Percentiles rank a stretch among this genome's conserved stretches.
Conservation (phyloP, 345 rosid species). For the Murraya koenigii region DNA sequence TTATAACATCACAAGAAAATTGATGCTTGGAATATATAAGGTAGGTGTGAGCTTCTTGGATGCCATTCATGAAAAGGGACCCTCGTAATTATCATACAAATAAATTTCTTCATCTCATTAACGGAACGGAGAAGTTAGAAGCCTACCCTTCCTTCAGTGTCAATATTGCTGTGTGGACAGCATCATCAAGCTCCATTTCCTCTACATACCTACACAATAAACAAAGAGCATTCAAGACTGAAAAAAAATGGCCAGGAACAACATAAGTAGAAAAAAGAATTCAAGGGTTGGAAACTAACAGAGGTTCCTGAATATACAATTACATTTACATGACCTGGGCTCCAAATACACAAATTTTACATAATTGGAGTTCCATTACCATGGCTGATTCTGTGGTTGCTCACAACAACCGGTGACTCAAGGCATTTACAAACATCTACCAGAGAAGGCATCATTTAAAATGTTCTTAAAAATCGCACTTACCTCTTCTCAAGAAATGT, state of each 20-base stretch:
- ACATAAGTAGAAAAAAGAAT: background rate
- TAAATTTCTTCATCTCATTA: background rate
- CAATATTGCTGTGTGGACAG: constrained; percentile 92
- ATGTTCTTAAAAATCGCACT: background rate
- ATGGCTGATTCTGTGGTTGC: background rate
- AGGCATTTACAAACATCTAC: background rate
- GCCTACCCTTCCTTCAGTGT: constrained; percentile 93
- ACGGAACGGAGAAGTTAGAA: background rate
- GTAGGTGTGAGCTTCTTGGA: background rate
- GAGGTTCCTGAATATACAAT: background rate
- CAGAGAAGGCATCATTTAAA: background rate
- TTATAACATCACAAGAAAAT: background rate
- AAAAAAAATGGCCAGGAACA: background rate
- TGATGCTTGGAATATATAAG: background rate
- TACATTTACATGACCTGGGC: background rate
- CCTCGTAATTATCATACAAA: background rate
- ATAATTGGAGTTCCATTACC: background rate
- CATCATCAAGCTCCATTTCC: constrained; percentile 99
- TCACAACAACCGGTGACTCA: background rate
- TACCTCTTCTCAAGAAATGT: constrained; percentile 95
- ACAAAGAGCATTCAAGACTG: background rate
- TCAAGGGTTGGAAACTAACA: background rate
- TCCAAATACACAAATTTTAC: background rate
- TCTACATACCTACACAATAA: constrained; percentile 63
- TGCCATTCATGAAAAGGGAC: background rate